Evolutionary conservation across 2,329 filamentous ascomycete genomes (phyloP), one percentile per base, ranked within the genome.

Genomic region (Cadophora malorum): DNA sequence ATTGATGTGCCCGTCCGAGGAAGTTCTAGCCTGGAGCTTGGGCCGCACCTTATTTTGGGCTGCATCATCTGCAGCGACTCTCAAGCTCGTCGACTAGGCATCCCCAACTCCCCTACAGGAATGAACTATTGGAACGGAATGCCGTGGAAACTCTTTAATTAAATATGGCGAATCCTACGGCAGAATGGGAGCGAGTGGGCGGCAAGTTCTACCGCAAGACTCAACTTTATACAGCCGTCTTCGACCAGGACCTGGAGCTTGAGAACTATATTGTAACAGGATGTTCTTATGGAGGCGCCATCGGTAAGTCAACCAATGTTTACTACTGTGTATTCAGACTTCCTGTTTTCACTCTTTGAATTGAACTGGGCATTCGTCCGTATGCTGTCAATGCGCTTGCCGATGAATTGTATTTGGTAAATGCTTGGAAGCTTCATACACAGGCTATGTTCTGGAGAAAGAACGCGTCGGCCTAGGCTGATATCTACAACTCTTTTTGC

Each of bases 191-290:
- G 84, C 91, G 88, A 80, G 89, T 98, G 73, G 96, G 93, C 78
- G 92, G 96, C 80, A 91, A 89, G 76, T 98, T 96, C 85, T 99
- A 98, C 83, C 92, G 95, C 79, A 97, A 97, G 83, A 90, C 92
- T 67, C 92, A 95, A 80, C 88, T 97, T 69, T 99, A 98, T 84
- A 94, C 94, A 69, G 91, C 90, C 73, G 88, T 98, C 72, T 99
- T 98, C 79, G 94, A 97, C 80, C 88, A 92, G 78, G 94, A 97
- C 78, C 85, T 97, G 70, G 94, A 99, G 82, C 87, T 99, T 74
- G 94, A 97, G 83, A 96, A 96, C 83, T 97, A 96, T 82, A 86
- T 95, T 76, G 90, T 97, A 76, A 90, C 91, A 67, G 96, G 94
- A 77, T 96, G 96, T 79, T 94, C 94, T 28, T 97, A 96, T 80